Percentiles rank a stretch among this genome's conserved stretches.
Evolutionary conservation across 106 monocot genomes (phyloP).

Genomic region (Acorus calamus): DNA sequence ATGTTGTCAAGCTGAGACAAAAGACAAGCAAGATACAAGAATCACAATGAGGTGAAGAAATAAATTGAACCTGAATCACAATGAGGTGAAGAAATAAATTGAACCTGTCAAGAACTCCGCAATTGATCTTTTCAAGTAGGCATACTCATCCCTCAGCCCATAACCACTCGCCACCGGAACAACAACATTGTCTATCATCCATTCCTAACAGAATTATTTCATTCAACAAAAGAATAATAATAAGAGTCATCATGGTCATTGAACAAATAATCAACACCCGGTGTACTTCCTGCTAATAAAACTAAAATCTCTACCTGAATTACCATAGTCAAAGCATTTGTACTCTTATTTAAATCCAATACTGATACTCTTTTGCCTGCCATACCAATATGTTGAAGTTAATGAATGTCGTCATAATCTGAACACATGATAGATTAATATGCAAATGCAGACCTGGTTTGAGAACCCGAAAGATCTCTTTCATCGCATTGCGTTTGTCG

Average conservation of each 20-base stretch:
- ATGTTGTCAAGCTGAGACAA: too few relatives aligned
- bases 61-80: neutral
- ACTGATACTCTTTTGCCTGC: constrained; percentile 73
- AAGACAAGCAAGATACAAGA: neutral
- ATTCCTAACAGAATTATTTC: constrained; percentile 26
- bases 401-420: neutral
- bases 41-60: neutral
- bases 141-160: constrained; percentile 72
- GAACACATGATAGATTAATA: too few relatives aligned
- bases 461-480: constrained; percentile 75
- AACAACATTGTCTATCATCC: constrained; percentile 82
- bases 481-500: constrained; percentile 64
- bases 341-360: constrained; percentile 91
- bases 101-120: constrained; percentile 73
- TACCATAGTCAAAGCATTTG: constrained; percentile 30
- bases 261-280: neutral
- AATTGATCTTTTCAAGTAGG: constrained; percentile 74
- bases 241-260: neutral
- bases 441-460: constrained; percentile 55
- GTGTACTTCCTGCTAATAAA: neutral
- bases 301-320: constrained; percentile 48
- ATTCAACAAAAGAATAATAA: neutral
- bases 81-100: neutral
- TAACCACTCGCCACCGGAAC: constrained; percentile 64
- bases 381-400: constrained; percentile 1